These are phyloP conservation scores for Clavariopsis aquatica DNA, from an alignment of 495 filamentous ascomycete genomes.

Conservation along the genomic window DNA sequence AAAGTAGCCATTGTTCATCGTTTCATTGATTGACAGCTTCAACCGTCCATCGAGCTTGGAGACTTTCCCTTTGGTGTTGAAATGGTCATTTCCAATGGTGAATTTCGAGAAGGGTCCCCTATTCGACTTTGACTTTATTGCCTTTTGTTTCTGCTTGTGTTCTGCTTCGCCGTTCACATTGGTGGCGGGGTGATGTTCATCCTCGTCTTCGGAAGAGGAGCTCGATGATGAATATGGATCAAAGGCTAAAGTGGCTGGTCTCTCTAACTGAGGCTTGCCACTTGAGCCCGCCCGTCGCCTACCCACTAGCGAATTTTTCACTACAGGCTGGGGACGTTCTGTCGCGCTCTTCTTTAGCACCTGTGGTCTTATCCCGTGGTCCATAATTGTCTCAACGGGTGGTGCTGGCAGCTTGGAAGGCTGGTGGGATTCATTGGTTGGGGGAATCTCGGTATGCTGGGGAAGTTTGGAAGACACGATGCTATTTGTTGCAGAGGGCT, in stretches of 20 bases:
- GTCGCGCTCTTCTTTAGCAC: constrained; percentile 16
- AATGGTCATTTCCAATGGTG: constrained; percentile 63
- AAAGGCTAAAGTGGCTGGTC: constrained; percentile 25
- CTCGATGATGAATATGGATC: constrained; percentile 33
- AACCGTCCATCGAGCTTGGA: constrained; percentile 69
- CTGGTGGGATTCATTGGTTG: background rate
- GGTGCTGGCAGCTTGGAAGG: background rate
- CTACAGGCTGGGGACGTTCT: constrained; percentile 12
- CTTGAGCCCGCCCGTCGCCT: constrained; percentile 6
- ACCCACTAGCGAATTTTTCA: constrained; percentile 9
- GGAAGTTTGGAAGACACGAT: background rate
- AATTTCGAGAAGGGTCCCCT: constrained; percentile 45
- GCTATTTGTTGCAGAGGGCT: background rate
- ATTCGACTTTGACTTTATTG: constrained; percentile 1
- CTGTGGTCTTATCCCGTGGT: background rate
- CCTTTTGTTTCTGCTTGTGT: background rate
- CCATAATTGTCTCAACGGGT: background rate
- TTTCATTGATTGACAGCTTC: constrained; percentile 69
- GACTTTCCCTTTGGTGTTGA: constrained; percentile 64
- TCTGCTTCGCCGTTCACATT: background rate
- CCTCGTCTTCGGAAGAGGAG: constrained; percentile 27
- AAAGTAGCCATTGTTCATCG: constrained; percentile 63
- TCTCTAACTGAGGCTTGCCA: background rate
- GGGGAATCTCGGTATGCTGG: background rate
- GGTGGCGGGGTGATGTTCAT: background rate